These are phyloP conservation scores for Candida caryicola DNA, from an alignment of 805 yeast genomes.

Conservation along the genomic window DNA sequence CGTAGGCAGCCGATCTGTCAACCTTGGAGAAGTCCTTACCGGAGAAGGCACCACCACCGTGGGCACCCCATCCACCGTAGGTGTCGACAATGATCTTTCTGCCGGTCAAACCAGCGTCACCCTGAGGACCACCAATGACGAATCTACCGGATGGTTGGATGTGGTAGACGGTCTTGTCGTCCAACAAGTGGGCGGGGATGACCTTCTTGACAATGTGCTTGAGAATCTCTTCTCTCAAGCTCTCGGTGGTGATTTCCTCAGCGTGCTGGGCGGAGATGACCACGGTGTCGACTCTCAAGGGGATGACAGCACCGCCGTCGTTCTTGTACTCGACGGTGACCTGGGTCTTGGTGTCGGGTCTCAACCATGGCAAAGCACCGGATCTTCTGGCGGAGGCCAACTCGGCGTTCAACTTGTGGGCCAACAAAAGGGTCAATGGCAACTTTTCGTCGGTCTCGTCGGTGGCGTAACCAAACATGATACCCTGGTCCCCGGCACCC, in stretches of 20 bases:
- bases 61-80: constrained; percentile 99
- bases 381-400: constrained; percentile 97
- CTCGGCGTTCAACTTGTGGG: constrained; percentile 95
- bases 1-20: constrained; percentile 99
- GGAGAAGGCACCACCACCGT: constrained; percentile 99
- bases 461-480: constrained; percentile 99
- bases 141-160: constrained; percentile 99
- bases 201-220: constrained; percentile 87
- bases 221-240: constrained; percentile 74
- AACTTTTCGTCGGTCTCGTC: constrained; percentile 97
- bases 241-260: constrained; percentile 91
- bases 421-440: constrained; percentile 89
- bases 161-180: constrained; percentile 94
- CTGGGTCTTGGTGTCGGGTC: constrained; percentile 99
- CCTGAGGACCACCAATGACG: constrained; percentile 99
- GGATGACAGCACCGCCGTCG: constrained; percentile 93
- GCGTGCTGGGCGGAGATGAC: constrained; percentile 98
- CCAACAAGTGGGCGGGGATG: constrained; percentile 85
- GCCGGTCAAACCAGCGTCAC: constrained; percentile 99
- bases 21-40: constrained; percentile 99
- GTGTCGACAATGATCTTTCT: constrained; percentile 99
- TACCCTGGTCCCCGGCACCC: constrained; percentile 99
- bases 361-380: constrained; percentile 91
- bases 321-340: constrained; percentile 95
- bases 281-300: constrained; percentile 94